These are phyloP conservation scores for Aspergillus affinis DNA, from an alignment of 495 filamentous ascomycete species.

Conservation along the genomic window DNA sequence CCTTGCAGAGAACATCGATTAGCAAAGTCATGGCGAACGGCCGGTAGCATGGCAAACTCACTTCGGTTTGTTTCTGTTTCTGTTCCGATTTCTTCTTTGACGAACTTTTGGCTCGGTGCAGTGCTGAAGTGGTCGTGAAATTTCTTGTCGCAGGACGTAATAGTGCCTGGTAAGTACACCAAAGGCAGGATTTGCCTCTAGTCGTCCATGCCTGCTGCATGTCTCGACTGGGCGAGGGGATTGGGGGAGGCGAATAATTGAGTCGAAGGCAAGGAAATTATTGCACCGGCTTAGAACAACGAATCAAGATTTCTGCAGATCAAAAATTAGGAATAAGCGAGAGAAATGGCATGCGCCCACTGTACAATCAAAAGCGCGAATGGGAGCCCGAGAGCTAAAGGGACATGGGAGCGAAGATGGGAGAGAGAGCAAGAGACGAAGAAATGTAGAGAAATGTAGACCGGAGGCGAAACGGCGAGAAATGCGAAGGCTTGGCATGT, in stretches of 20 bases:
- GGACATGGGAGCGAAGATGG: too few relatives aligned
- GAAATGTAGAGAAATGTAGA: too few relatives aligned
- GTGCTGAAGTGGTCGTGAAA: constrained; percentile 34
- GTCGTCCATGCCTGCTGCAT: constrained; percentile 46
- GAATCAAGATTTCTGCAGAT: neutral
- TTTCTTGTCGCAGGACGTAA: constrained; percentile 25
- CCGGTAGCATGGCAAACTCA: neutral
- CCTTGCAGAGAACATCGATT: neutral
- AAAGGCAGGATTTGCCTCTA: constrained; percentile 37
- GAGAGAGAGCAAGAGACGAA: too few relatives aligned
- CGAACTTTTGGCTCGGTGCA: constrained; percentile 26
- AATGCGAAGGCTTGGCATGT: too few relatives aligned
- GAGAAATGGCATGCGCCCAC: neutral
- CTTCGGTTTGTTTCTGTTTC: constrained; percentile 3
- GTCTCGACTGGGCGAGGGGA: neutral
- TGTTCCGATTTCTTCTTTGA: constrained; percentile 6
- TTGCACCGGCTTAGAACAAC: neutral
- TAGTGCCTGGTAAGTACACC: constrained; percentile 31
- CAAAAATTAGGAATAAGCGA: too few relatives aligned
- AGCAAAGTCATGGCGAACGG: neutral
- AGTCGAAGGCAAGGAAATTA: too few relatives aligned
- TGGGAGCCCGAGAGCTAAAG: too few relatives aligned
- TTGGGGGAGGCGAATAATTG: too few relatives aligned
- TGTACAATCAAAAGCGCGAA: too few relatives aligned
- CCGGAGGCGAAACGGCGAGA: too few relatives aligned